Conservation (phyloP, 1,284 basidiomycete genomes). For the Cerrena zonata region DNA sequence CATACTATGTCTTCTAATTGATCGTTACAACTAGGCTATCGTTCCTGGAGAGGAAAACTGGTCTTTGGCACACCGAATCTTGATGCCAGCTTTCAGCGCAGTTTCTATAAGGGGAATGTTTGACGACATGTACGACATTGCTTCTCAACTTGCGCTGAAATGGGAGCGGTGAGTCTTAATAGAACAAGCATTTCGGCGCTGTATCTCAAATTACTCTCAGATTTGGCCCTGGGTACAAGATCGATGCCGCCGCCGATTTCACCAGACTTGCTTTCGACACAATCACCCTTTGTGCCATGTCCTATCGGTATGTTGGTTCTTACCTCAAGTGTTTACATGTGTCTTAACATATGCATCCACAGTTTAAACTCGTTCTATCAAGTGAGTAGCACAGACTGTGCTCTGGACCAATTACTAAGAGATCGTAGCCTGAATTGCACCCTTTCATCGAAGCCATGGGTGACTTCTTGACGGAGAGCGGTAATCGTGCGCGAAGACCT, state of each 20-base stretch:
- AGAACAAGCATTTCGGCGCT: no score
- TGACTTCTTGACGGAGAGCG: conserved; percentile 35
- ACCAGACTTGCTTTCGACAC: conserved; percentile 44
- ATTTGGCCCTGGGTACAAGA: conserved; percentile 35
- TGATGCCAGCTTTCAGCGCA: conserved; percentile 48
- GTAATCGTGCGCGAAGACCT: conserved; percentile 30
- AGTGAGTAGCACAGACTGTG: conserved; percentile 6
- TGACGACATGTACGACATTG: conserved; percentile 44
- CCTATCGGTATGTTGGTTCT: conserved; percentile 33
- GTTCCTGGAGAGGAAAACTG: not conserved
- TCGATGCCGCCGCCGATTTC: conserved; percentile 42
- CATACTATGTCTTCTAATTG: not conserved
- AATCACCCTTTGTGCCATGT: conserved; percentile 40
- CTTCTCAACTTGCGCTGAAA: conserved; percentile 40
- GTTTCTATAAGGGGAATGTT: conserved; percentile 41
- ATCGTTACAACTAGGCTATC: not conserved
- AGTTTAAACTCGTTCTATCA: conserved; percentile 25
- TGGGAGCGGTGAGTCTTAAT: conserved; percentile 34
- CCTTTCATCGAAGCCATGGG: conserved; percentile 40
- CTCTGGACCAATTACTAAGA: conserved; percentile 1
- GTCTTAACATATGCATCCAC: not conserved
- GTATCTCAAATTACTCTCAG: conserved; percentile 17
- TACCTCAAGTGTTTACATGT: conserved; percentile 17
- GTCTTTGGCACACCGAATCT: conserved; percentile 35
- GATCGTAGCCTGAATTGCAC: conserved; percentile 29